Percentiles rank a stretch among this genome's conserved stretches.
These are phyloP conservation scores for Malania oleifera DNA, from an alignment of 164 flowering plant genomes.

Conservation along the genomic window DNA sequence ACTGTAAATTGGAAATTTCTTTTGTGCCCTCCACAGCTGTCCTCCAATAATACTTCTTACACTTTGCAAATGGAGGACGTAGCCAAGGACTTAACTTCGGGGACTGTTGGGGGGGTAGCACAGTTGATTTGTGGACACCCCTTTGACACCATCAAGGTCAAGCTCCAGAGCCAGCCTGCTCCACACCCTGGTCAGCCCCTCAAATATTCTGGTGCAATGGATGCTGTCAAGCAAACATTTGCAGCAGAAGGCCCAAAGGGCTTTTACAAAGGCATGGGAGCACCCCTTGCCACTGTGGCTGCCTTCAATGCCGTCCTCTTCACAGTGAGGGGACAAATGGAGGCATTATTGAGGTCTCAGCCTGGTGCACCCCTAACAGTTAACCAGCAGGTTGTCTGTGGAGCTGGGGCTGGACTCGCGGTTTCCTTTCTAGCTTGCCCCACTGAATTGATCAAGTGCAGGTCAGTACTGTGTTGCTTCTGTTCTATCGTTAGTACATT, in stretches of 20 bases:
- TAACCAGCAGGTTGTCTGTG: conserved; percentile 65
- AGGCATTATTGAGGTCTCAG: conserved; percentile 62
- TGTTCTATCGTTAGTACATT: too few species aligned
- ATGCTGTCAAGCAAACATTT: conserved; percentile 87
- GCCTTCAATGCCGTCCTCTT: conserved; percentile 95
- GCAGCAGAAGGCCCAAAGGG: conserved; percentile 86
- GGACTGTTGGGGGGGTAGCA: conserved; percentile 95
- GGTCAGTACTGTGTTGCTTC: conserved; percentile 37
- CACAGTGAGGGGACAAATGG: conserved; percentile 93
- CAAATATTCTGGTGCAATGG: conserved; percentile 79
- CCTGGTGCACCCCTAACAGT: conserved; percentile 81
- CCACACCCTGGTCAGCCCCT: conserved; percentile 85
- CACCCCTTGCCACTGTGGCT: conserved; percentile 97
- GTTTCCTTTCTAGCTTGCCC: conserved; percentile 96
- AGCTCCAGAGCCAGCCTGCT: conserved; percentile 94
- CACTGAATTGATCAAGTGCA: conserved; percentile 92
- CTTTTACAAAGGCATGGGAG: conserved; percentile 97
- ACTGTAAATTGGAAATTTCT: too few species aligned
- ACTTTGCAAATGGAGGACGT: conserved; percentile 75
- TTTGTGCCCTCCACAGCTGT: too few species aligned
- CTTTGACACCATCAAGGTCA: conserved; percentile 95
- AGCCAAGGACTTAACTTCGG: conserved; percentile 85
- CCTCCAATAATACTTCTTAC: background rate
- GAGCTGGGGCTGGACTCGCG: conserved; percentile 95
- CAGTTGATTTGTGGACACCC: conserved; percentile 91